Evolutionary conservation across 805 yeast genomes (phyloP).

Genomic region (Isabelozyma pseudorhagii): DNA sequence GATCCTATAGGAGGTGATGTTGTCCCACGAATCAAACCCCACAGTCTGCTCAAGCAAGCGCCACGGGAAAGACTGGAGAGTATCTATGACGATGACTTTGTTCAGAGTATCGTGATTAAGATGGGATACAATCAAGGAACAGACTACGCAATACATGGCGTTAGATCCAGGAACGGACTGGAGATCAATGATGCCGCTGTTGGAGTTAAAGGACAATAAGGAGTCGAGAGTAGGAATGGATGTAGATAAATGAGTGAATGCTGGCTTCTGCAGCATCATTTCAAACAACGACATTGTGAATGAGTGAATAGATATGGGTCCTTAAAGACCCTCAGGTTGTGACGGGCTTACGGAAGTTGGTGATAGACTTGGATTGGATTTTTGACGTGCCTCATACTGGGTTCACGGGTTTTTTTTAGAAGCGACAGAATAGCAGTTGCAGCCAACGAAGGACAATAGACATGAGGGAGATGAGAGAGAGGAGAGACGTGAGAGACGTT

Average conservation of each 20-base stretch:
- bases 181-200: conserved; percentile 21
- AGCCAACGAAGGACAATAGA: too few species aligned
- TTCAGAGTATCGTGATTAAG: conserved; percentile 10
- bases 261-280: conserved; percentile 22
- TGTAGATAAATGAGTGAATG: conserved; percentile 24
- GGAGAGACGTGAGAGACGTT: too few species aligned
- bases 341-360: not conserved
- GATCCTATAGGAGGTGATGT: conserved; percentile 12
- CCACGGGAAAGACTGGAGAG: conserved; percentile 29
- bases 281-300: conserved; percentile 21
- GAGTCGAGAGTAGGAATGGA: conserved; percentile 26
- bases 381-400: not conserved
- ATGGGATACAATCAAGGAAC: conserved; percentile 26
- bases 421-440: too few species aligned
- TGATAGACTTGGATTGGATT: not conserved
- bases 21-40: conserved; percentile 18
- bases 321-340: conserved; percentile 1
- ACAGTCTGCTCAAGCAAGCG: conserved; percentile 17
- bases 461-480: too few species aligned
- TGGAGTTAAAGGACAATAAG: conserved; percentile 12
- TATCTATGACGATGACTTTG: conserved; percentile 27
- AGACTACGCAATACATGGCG: conserved; percentile 16
- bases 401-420: not conserved
- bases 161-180: conserved; percentile 34
- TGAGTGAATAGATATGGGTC: conserved; percentile 1